Evolutionary conservation across 495 filamentous ascomycete species (phyloP), one percentile per base, ranked within the genome.

Genomic region (Chaetomium tenue): DNA sequence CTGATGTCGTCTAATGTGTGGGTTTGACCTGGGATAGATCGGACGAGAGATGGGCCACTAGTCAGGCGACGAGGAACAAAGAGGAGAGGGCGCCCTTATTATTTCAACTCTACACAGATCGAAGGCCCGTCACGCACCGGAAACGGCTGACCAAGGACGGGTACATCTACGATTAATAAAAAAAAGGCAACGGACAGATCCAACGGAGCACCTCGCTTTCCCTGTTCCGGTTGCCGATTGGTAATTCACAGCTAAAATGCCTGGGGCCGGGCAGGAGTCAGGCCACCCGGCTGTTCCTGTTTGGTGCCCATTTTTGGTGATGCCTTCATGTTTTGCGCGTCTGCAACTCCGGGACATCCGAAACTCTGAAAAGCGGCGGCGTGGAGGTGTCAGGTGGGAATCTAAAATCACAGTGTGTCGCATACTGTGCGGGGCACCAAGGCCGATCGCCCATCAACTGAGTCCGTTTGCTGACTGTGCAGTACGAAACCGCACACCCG

Each of bases 401-500:
- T 13, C 11, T 5, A 25, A 23, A 12, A 11, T 39, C 11, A 63
- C 60, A 42, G 39, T 63, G 48, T 60, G 33, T 22, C 13, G 20
- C n/a, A 16, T n/a, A 67, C 65, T 55, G 65, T 67, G 65, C 50
- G 65, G 60, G 56, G 39, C 11, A 2, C 15, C 50, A 15, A 23
- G 48, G 33, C 52, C 22, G 16, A 50, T 50, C 46, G 16, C 46
- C 18, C 18, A 50, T 47, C 18, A 20, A 50, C 20, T 23, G 3
- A 11, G 33, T 12, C 33, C 33, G 3, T 37, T 37, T 37, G 33
- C 33, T 37, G 33, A 37, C 33, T 37, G 9, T 37, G 33, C 33
- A 37, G 33, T 7, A 6, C 9, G 9, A 3, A 37, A 37, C 33
- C 33, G 11, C 33, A 37, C 5, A 6, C 33, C 33, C 5, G 33